Base-by-base conservation (phyloP, 805 yeast genomes). In the Wickerhamiella cacticola region DNA sequence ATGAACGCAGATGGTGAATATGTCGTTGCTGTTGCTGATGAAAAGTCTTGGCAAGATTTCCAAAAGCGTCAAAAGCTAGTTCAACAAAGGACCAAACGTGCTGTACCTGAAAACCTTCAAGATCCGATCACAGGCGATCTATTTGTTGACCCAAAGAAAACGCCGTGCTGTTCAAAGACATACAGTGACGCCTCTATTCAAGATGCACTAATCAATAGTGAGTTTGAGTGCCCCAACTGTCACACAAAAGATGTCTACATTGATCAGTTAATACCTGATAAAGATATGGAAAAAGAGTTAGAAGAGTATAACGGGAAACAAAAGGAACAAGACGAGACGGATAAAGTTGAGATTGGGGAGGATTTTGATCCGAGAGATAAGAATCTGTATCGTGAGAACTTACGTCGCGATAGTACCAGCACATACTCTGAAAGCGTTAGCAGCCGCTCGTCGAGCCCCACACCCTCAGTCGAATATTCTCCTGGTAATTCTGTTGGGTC, bases 21-120 rank as follows among this genome's bases (percentile, higher is more conserved):
- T 62, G 98, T 92, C 3, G 82, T 86, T 43, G 96, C 94, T n/a
- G 78, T 88, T 52, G 97, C 97, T 0, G 98, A 92, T 66, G 75
- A 78, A 36, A 80, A 79, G 58, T 81, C 96, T 0, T 89, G 98
- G 98, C 78, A 79, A 48, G 78, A 74, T 42, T 88, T 78, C 60
- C 95, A 87, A 61, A 78, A 83, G 53, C 80, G 79, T 54, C 70
- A 78, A 56, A 60, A 70, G 65, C 58, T 55, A 54, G 64, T 51
- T 55, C 62, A 50, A 55, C 74, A 65, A 58, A 69, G 59, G 60
- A 22, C 33, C 39, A 72, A 63, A 33, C 65, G 63, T 61, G 72
- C 70, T 13, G 70, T 67, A 54, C 77, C 73, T 48, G 77, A 66
- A 53, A 76, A 75, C 40, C 67, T 83, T 46, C 68, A 77, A 51